Percentiles rank a stretch among this genome's conserved stretches.
Conservation (phyloP, 352 stramenopile genomes). For the Pythium volutum region DNA sequence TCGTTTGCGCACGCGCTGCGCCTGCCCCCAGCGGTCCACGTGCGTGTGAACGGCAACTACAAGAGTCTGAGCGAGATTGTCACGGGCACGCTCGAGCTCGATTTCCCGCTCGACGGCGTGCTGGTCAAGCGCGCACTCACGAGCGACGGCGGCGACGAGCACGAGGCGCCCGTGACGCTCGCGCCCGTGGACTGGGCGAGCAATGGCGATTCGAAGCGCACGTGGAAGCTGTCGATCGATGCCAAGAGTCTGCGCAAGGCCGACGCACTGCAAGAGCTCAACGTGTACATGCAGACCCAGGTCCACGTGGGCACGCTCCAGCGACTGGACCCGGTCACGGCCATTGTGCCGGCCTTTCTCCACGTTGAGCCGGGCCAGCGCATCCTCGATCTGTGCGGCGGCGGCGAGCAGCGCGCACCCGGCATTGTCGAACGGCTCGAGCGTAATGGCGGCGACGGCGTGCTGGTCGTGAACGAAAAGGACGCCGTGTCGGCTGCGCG, state of each 20-base stretch:
- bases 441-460: conserved; percentile 13
- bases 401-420: conserved; percentile 60
- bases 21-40: conserved; percentile 71
- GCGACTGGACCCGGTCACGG: conserved; percentile 94
- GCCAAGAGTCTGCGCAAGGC: conserved; percentile 87
- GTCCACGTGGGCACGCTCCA: conserved; percentile 87
- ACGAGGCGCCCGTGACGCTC: conserved; percentile 53
- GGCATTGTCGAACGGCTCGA: conserved; percentile 41
- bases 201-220: conserved; percentile 46
- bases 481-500: conserved; percentile 47
- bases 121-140: conserved; percentile 43
- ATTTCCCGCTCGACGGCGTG: conserved; percentile 61
- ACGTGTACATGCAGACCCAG: conserved; percentile 92
- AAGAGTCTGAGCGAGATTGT: conserved; percentile 79
- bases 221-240: conserved; percentile 80
- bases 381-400: conserved; percentile 68
- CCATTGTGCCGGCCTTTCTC: conserved; percentile 95
- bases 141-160: conserved; percentile 32
- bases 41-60: conserved; percentile 87
- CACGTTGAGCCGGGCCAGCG: conserved; percentile 79
- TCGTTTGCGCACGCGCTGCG: conserved; percentile 77
- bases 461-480: conserved; percentile 74
- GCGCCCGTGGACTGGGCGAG: conserved; percentile 59
- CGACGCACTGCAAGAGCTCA: conserved; percentile 83
- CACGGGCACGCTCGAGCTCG: conserved; percentile 60